A percentile compares a stretch with the other conserved stretches of the same genome.
These are phyloP conservation scores for Elsinoe fawcettii DNA, from an alignment of 2,329 filamentous ascomycete genomes.

Conservation along the genomic window DNA sequence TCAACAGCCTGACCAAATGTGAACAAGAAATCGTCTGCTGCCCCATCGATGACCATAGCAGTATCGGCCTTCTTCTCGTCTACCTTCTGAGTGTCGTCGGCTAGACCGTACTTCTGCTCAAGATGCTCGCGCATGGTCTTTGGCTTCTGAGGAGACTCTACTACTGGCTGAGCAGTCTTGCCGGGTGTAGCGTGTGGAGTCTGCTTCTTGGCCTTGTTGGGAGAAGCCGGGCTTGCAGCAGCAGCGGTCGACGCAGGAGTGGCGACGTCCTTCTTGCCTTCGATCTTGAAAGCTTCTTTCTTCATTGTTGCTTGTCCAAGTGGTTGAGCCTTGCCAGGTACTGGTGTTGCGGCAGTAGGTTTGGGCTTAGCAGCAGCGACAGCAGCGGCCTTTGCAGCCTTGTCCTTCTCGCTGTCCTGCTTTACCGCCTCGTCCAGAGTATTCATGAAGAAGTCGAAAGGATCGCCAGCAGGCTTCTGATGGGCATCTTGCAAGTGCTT, in stretches of 20 bases:
- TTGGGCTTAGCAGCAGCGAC: conserved; percentile 21
- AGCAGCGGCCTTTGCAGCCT: conserved; percentile 27
- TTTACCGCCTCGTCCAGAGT: conserved; percentile 41
- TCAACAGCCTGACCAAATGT: conserved; percentile 3
- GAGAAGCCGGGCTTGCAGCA: conserved; percentile 25
- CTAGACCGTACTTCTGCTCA: conserved; percentile 24
- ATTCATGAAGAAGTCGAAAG: conserved; percentile 49
- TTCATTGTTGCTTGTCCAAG: conserved; percentile 25
- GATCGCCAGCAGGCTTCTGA: conserved; percentile 44
- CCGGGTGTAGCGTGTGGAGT: conserved; percentile 18
- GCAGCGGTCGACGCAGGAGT: conserved; percentile 29
- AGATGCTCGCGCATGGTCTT: conserved; percentile 27
- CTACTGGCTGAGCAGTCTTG: conserved; percentile 20
- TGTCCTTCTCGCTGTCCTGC: conserved; percentile 41
- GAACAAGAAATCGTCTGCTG: not conserved
- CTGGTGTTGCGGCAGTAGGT: conserved; percentile 17
- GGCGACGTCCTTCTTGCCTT: conserved; percentile 31
- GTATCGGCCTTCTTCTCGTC: conserved; percentile 17
- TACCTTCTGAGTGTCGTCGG: conserved; percentile 6
- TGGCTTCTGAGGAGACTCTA: conserved; percentile 20
- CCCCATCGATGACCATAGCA: not conserved
- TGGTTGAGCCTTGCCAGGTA: conserved; percentile 18
- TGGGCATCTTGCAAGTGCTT: conserved; percentile 49
- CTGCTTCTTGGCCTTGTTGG: conserved; percentile 29
- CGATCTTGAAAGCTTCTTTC: conserved; percentile 18